A percentile compares a stretch with the other conserved stretches of the same genome.
Conservation (phyloP, 1,139 yeast genomes). For the Magnusiomyces sp. region DNA sequence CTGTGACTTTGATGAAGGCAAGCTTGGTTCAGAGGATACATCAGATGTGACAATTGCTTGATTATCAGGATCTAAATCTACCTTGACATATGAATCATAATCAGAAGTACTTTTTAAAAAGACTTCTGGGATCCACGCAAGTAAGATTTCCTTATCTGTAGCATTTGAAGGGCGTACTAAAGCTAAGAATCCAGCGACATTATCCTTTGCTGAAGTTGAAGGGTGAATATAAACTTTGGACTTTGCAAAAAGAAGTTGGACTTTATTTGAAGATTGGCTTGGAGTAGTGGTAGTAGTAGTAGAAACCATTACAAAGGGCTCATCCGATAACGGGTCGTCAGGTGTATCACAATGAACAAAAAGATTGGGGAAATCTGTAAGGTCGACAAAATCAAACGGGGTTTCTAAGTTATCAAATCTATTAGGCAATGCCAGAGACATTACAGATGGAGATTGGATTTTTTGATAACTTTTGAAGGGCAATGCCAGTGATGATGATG, state of each 20-base stretch:
- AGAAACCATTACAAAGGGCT: no score
- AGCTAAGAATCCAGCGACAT: constrained; percentile 66
- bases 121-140: constrained; percentile 73
- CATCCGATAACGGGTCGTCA: no score
- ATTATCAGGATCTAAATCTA: constrained; percentile 39
- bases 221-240: constrained; percentile 71
- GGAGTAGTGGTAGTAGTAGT: no score
- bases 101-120: constrained; percentile 43
- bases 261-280: constrained; percentile 12
- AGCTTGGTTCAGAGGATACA: constrained; percentile 35
- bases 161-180: constrained; percentile 48
- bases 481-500: no score
- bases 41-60: constrained; percentile 13
- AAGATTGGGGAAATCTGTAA: no score
- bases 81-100: constrained; percentile 41
- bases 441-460: no score
- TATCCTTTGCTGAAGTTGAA: constrained; percentile 61
- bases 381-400: no score
- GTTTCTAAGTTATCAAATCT: no score
- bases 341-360: no score
- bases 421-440: no score
- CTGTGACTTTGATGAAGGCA: constrained; percentile 46
- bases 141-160: constrained; percentile 47
- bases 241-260: constrained; percentile 33
- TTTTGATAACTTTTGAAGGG: no score